Base-by-base conservation (phyloP, 768 basidiomycete genomes). In the Pholiota molesta region DNA sequence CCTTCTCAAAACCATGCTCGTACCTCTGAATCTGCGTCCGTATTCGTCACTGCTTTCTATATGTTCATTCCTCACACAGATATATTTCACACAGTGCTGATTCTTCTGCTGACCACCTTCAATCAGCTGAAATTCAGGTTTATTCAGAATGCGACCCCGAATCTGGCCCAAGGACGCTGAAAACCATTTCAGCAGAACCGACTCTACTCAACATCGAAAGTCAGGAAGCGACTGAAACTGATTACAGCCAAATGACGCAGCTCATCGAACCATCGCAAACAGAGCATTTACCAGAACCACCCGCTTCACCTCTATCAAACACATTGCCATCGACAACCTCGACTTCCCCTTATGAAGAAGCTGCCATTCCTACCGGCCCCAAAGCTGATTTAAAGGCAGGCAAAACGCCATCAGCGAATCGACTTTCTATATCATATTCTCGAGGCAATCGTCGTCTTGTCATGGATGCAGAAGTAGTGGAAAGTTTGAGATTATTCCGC, bases 361-460 rank as follows among this genome's bases (percentile, higher is more conserved):
- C 77, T 0, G 71, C 77, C 29, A 72, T 75, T n/a, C 75, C 71
- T 53, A 62, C 70, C 17, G 65, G 72, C 16, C 64, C 70, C 37
- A 80, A 79, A 61, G 64, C 68, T 21, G 77, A 78, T 35, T 57
- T 66, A 11, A 83, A 82, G 65, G 68, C 73, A 19, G 75, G 73
- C 14, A 80, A 77, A 65, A 77, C 79, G 0, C 89, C 91, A 9
- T 92, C 91, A 44, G 88, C 91, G 31, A 94, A 93, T 67, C 86
- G 92, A 17, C 76, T 99, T n/a, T 97, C 96, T 8, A 95, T 99
- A 73, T 91, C 97, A 0, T 99, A 97, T 75, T 94, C 95, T 59
- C 89, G 89, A 47, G 95, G 94, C 54, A 89, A 89, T 61, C 82
- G 93, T 53, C 84, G 97, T 42, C 80, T 99, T 54, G 90, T 97